phyloP scores from a whole-genome alignment of 1,139 yeast genomes.

The Kodamaea derodonti region DNA sequence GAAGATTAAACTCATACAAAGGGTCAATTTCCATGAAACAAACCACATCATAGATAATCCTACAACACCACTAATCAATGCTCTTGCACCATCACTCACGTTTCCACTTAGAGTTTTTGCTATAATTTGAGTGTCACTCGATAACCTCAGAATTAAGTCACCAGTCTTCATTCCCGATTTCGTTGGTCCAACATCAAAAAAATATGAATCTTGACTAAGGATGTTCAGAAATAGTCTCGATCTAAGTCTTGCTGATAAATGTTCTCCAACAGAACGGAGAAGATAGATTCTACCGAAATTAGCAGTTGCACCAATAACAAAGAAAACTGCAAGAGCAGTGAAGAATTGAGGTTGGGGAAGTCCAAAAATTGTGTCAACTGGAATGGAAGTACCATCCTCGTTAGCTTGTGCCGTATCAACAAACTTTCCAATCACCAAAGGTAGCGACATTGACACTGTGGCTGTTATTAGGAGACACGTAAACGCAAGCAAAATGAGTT shows the following conservation, averaged over 20 bases:
- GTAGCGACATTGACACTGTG: slow-evolving; percentile 59
- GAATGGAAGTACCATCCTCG: slow-evolving; percentile 21
- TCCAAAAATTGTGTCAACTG: slow-evolving; percentile 37
- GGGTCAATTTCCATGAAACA: slow-evolving; percentile 76
- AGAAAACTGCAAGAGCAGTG: slow-evolving; percentile 39
- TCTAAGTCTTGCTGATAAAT: slow-evolving; percentile 78
- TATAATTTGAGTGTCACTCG: slow-evolving; percentile 88
- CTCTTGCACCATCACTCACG: slow-evolving; percentile 85
- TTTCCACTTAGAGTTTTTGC: slow-evolving; percentile 85
- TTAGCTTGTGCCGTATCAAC: slow-evolving; percentile 33
- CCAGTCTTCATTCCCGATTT: slow-evolving; percentile 68
- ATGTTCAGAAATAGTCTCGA: slow-evolving; percentile 73
- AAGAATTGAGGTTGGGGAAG: slow-evolving; percentile 33
- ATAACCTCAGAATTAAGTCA: slow-evolving; percentile 81
- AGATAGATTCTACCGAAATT: slow-evolving; percentile 78
- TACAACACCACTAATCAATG: slow-evolving; percentile 72
- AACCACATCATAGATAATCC: slow-evolving; percentile 85
- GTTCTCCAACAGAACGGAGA: slow-evolving; percentile 77
- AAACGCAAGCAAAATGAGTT: slow-evolving; percentile 47
- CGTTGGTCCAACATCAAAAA: slow-evolving; percentile 74
- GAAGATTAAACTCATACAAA: slow-evolving; percentile 69
- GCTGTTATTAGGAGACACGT: slow-evolving; percentile 55
- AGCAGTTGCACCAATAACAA: slow-evolving; percentile 68
- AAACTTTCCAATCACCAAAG: slow-evolving; percentile 76
- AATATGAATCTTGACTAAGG: slow-evolving; percentile 83